Evolutionary conservation across 202 grass and related monocot genomes (phyloP), one percentile per base, ranked within the genome.

Genomic region (Eragrostis tef): DNA sequence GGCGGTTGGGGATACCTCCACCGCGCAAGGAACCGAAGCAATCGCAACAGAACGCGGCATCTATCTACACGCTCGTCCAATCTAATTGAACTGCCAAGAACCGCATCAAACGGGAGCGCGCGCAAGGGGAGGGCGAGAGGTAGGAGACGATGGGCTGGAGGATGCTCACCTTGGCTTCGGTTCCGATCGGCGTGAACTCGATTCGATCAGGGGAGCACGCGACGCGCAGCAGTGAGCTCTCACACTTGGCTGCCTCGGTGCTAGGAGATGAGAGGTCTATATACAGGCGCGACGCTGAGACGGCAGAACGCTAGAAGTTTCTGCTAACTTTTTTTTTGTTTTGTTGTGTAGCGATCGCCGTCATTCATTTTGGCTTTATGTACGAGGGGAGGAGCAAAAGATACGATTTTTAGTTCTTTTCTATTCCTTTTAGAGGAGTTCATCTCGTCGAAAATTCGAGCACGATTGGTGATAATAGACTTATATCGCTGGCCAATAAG

Each of bases 91-190:
- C 60, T 15, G 25, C 20, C 73, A 27, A 46, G 19, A 12, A 43
- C 16, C 6, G 1, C 16, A 3, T 22, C n/a, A 57, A 57, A 57
- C 53, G 53, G 53, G 52, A 60, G 57, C 21, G 9, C 21, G 57
- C 21, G 9, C 57, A 26, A 60, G 21, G 57, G 11, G 9, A 9
- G 2, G 20, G 11, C 7, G 56, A 4, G 16, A 13, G 14, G 26
- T 54, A 29, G 68, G 45, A 27, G 46, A 13, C 19, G 15, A 11
- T 4, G 45, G 31, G 6, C 11, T 24, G 7, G 16, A 67, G 20
- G 20, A 27, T 31, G 22, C 14, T 66, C 58, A 80, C 76, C 77
- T 77, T 67, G 25, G 63, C 12, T 60, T 51, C 24, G 75, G 39
- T 74, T 63, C 27, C 6, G 54, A 12, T 34, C 36, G 42, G 43